phyloP scores from a whole-genome alignment of 2,329 filamentous ascomycete species.

The Claviceps capensis region DNA sequence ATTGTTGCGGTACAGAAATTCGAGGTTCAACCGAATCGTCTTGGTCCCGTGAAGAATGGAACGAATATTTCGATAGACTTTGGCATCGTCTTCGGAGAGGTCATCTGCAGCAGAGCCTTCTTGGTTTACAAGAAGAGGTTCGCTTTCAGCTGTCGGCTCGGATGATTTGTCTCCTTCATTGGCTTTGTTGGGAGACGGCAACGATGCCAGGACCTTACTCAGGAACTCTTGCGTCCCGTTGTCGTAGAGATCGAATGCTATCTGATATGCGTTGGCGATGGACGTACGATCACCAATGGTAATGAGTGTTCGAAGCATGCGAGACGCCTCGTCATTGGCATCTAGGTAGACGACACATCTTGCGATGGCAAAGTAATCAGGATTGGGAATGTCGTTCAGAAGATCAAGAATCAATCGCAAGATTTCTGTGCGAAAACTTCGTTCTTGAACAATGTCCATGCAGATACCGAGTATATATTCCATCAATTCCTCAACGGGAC shows the following conservation, averaged over 20 bases:
- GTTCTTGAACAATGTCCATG: constrained; percentile 95
- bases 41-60: constrained; percentile 74
- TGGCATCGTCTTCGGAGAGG: constrained; percentile 37
- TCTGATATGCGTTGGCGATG: constrained; percentile 83
- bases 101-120: constrained; percentile 41
- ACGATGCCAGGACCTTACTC: constrained; percentile 69
- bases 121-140: constrained; percentile 35
- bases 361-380: constrained; percentile 95
- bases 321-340: constrained; percentile 78
- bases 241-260: constrained; percentile 95
- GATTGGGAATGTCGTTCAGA: constrained; percentile 81
- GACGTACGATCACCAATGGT: constrained; percentile 65
- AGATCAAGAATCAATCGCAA: constrained; percentile 85
- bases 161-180: constrained; percentile 32
- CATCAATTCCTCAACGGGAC: constrained; percentile 80
- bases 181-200: constrained; percentile 43
- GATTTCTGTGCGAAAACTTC: constrained; percentile 71
- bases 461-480: constrained; percentile 92
- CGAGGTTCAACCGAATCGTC: constrained; percentile 86
- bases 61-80: constrained; percentile 49
- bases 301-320: constrained; percentile 71
- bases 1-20: constrained; percentile 94
- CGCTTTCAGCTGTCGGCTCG: constrained; percentile 29
- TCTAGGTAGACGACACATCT: constrained; percentile 95
- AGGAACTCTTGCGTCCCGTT: constrained; percentile 97